phyloP scores from a whole-genome alignment of 208 protist species.

The Leishmania guyanensis region DNA sequence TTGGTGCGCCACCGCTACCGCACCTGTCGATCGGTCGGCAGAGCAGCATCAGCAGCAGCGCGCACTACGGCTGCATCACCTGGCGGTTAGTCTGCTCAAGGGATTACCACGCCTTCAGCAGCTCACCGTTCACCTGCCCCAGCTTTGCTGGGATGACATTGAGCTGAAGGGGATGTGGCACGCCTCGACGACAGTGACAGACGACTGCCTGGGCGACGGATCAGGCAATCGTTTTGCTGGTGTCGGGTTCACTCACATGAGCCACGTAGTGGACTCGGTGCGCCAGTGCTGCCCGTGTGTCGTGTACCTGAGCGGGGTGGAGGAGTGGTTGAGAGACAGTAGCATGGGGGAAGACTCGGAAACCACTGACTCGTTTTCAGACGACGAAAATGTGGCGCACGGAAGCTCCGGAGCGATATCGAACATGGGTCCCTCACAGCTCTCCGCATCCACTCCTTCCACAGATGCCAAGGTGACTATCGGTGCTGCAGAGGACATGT shows the following conservation, averaged over 20 bases:
- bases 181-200: slow-evolving; percentile 23
- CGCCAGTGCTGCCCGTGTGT: slow-evolving; percentile 59
- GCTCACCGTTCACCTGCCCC: slow-evolving; percentile 16
- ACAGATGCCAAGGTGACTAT: not conserved
- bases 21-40: not conserved
- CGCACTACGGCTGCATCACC: slow-evolving; percentile 44
- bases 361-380: not conserved
- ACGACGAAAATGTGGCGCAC: slow-evolving; percentile 7
- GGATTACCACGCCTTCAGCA: slow-evolving; percentile 21
- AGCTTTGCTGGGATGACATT: slow-evolving; percentile 32
- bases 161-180: slow-evolving; percentile 11
- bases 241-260: slow-evolving; percentile 48
- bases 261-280: slow-evolving; percentile 51
- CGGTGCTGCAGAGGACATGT: not conserved
- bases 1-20: slow-evolving; percentile 16
- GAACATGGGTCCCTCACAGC: not conserved
- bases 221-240: not conserved
- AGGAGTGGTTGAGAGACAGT: slow-evolving; percentile 58
- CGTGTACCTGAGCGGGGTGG: slow-evolving; percentile 64
- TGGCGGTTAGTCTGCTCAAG: slow-evolving; percentile 34
- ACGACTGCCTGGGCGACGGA: slow-evolving; percentile 13
- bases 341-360: slow-evolving; percentile 6
- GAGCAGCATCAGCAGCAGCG: slow-evolving; percentile 34
- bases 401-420: not conserved
- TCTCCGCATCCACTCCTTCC: not conserved